Conservation (phyloP, 2,329 filamentous ascomycete species). For the Fusarium sp. region DNA sequence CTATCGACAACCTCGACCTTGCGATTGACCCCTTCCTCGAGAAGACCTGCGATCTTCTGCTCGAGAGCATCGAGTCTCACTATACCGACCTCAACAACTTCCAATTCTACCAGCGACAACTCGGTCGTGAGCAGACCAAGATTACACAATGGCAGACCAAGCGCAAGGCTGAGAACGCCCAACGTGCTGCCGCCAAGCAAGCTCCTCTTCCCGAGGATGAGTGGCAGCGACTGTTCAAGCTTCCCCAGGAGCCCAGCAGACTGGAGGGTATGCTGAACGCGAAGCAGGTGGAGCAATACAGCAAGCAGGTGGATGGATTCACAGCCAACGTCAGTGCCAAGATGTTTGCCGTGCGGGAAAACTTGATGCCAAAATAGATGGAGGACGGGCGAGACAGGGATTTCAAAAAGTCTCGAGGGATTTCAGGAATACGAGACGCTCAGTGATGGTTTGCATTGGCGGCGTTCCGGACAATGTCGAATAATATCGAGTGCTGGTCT, state of each 20-base stretch:
- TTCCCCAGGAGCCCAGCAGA: slow-evolving; percentile 91
- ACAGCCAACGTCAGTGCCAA: slow-evolving; percentile 91
- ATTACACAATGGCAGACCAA: slow-evolving; percentile 97
- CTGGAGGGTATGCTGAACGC: slow-evolving; percentile 95
- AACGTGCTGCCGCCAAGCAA: slow-evolving; percentile 87
- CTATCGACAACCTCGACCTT: slow-evolving; percentile 88
- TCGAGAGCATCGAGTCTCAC: slow-evolving; percentile 97
- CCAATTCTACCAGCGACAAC: slow-evolving; percentile 92
- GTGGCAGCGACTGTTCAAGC: slow-evolving; percentile 98
- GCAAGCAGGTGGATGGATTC: slow-evolving; percentile 95
- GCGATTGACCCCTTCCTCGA: slow-evolving; percentile 97
- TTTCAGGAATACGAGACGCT: slow-evolving; percentile 44
- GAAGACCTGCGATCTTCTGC: slow-evolving; percentile 95
- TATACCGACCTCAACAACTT: slow-evolving; percentile 99
- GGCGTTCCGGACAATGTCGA: slow-evolving; percentile 54
- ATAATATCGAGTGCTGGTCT: slow-evolving; percentile 51
- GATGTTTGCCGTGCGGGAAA: slow-evolving; percentile 94
- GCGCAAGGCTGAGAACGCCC: slow-evolving; percentile 94
- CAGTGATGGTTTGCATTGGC: slow-evolving; percentile 52
- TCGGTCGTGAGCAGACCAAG: slow-evolving; percentile 94
- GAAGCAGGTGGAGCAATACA: slow-evolving; percentile 97
- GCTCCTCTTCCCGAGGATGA: slow-evolving; percentile 91
- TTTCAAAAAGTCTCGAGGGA: slow-evolving; percentile 41
- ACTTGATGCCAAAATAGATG: slow-evolving; percentile 65
- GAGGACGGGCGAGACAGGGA: slow-evolving; percentile 17